A percentile compares a stretch with the other conserved stretches of the same genome.
Conservation (phyloP, 176 grass and related monocot genomes). For the Oryza glumipatula region DNA sequence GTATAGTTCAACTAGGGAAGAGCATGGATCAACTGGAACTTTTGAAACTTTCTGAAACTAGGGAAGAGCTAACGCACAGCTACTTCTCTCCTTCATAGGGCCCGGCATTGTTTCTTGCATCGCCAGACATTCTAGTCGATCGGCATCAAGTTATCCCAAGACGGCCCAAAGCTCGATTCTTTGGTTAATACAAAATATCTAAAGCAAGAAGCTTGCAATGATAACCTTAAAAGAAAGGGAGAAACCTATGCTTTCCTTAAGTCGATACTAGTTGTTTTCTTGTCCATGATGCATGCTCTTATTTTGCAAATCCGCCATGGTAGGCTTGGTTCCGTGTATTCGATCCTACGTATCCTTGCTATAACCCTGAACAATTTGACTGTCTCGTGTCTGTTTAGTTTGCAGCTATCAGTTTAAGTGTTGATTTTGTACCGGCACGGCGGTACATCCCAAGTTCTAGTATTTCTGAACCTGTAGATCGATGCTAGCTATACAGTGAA, state of each 20-base stretch:
- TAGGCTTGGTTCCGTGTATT: no score
- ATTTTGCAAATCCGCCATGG: no score
- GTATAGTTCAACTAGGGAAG: no score
- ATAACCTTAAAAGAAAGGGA: background rate
- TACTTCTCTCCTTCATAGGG: background rate
- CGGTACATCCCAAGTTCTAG: background rate
- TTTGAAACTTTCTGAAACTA: background rate
- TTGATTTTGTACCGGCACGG: background rate
- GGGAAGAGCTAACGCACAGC: background rate
- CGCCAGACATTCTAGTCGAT: background rate
- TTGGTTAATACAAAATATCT: background rate
- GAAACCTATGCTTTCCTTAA: background rate
- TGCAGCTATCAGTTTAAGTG: background rate
- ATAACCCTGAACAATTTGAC: no score
- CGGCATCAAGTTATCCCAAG: background rate
- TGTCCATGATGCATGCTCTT: background rate
- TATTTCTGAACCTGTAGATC: background rate
- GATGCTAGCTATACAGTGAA: background rate
- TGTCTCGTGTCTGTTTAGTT: no score
- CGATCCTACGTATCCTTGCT: no score
- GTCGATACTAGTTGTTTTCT: background rate
- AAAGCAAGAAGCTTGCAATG: background rate
- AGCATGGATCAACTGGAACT: background rate
- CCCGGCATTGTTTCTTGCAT: background rate
- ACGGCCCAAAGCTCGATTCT: background rate